phyloP scores from a whole-genome alignment of 2,329 filamentous ascomycete species.

The Venturia effusa region DNA sequence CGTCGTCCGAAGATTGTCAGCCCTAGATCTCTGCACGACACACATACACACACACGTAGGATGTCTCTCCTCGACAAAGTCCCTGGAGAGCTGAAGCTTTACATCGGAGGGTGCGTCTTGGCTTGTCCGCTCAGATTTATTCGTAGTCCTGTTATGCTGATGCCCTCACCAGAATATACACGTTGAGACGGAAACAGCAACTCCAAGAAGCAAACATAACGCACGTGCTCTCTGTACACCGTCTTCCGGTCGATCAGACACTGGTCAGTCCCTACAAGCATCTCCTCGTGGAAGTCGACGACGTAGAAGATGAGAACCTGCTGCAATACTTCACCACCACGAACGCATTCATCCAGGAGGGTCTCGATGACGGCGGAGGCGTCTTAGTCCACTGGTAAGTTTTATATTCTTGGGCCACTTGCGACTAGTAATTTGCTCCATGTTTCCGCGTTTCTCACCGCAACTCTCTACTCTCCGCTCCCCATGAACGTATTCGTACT shows the following conservation, averaged over 20 bases:
- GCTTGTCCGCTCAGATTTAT: background rate
- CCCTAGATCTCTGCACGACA: background rate
- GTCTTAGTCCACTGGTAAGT: slow-evolving; percentile 64
- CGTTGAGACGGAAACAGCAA: slow-evolving; percentile 59
- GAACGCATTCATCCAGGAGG: slow-evolving; percentile 74
- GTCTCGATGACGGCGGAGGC: slow-evolving; percentile 49
- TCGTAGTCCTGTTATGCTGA: background rate
- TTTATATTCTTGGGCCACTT: background rate
- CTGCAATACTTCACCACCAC: slow-evolving; percentile 68
- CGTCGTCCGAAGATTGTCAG: background rate
- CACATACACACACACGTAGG: background rate
- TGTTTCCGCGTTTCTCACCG: background rate
- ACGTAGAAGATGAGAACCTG: slow-evolving; percentile 81
- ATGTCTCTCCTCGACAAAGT: slow-evolving; percentile 57
- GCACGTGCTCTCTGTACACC: slow-evolving; percentile 77
- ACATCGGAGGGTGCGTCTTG: slow-evolving; percentile 61
- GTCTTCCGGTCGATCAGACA: slow-evolving; percentile 45
- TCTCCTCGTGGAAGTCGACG: slow-evolving; percentile 74
- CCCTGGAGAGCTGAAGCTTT: slow-evolving; percentile 59
- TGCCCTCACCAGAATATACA: slow-evolving; percentile 55
- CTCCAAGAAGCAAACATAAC: slow-evolving; percentile 69
- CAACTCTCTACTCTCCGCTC: background rate
- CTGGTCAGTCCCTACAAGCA: slow-evolving; percentile 57
- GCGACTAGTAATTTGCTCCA: background rate
- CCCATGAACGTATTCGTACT: background rate